Evolutionary conservation across 1,284 basidiomycete species (phyloP), one percentile per base, ranked within the genome.

Genomic region (Apiotrichum gamsii): DNA sequence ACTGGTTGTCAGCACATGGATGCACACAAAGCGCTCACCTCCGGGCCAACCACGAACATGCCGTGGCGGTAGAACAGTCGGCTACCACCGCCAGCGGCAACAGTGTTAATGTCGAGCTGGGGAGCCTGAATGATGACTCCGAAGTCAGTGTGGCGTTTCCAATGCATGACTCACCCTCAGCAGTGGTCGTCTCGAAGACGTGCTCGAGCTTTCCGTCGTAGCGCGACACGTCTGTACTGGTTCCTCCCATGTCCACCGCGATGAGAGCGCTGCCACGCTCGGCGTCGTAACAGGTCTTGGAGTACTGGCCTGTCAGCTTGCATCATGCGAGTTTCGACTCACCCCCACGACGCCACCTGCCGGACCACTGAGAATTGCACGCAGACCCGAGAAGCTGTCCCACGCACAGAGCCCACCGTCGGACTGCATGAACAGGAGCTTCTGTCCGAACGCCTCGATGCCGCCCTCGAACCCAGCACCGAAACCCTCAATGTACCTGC

Each of bases 101-200:
- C 66, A 19, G 63, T 65, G 46, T 64, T 61, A 51, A 58, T 58
- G 39, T 54, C 52, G 2, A 58, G 45, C 64, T 91, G 88, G 0
- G 88, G 87, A 4, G 82, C 83, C 61, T 90, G 86, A 44, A 94
- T 87, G 30, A 52, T 52, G 10, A 55, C 1, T 84, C 84, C n/a
- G n/a, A n/a, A n/a, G n/a, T n/a, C n/a, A n/a, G n/a, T n/a, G n/a
- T n/a, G n/a, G n/a, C n/a, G n/a, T n/a, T n/a, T n/a, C n/a, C n/a
- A n/a, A n/a, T n/a, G n/a, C n/a, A n/a, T n/a, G n/a, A n/a, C 50
- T 45, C 25, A 52, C 50, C 50, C 34, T 88, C 88, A 0, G 90
- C 90, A 0, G 90, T 90, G 0, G 87, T 90, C 0, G 90, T 90
- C 53, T 69, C 65, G 18, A 61, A 61, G 3, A 69, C 60, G 32